Base-by-base conservation (phyloP, 116 monocot genomes). In the Dioscorea cayenensis region DNA sequence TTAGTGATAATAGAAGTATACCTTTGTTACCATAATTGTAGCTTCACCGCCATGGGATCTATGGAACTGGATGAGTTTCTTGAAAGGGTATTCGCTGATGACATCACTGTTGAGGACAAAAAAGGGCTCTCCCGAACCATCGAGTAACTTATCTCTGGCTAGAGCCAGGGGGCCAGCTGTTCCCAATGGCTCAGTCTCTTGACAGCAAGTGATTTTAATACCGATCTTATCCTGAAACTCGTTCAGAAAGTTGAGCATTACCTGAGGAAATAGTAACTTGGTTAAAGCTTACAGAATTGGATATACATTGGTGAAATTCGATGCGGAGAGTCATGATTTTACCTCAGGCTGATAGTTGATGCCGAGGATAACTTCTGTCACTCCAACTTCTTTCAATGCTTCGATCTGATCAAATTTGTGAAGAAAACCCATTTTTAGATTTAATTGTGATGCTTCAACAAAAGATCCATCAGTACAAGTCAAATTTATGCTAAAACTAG, bases 61-160 rank as follows among this genome's bases (percentile, higher is more conserved):
- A 59, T 96, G 96, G 71, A 86, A 96, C 50, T 84, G 63, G 12
- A 96, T 77, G 66, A 96, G 81, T 67, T 96, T 81, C 10, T 76
- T 60, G 36, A 96, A 90, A 2, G 92, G 92, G 51, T 96, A 96
- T 75, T 96, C 92, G 36, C 88, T 82, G 66, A 96, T 96, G 61
- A 96, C 96, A 72, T 96, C 96, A 64, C 92, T 96, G 80, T 96
- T 96, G n/a, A 96, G 87, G 21, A 96, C 92, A 76, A 96, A 92
- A 74, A 96, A 96, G 21, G 96, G 92, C 58, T 96, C 92, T 0
- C 87, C 89, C 17, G 96, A 96, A n/a, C 78, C 80, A 73, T 92
- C 92, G 8, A 77, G 50, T 21, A 96, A 79, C 81, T 86, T 92
- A 72, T 90, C 87, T 77, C 92, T 89, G 27, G 95, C 95, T 22